These are phyloP conservation scores for Recurvomyces mirabilis DNA, from an alignment of 495 filamentous ascomycete genomes.

Conservation along the genomic window DNA sequence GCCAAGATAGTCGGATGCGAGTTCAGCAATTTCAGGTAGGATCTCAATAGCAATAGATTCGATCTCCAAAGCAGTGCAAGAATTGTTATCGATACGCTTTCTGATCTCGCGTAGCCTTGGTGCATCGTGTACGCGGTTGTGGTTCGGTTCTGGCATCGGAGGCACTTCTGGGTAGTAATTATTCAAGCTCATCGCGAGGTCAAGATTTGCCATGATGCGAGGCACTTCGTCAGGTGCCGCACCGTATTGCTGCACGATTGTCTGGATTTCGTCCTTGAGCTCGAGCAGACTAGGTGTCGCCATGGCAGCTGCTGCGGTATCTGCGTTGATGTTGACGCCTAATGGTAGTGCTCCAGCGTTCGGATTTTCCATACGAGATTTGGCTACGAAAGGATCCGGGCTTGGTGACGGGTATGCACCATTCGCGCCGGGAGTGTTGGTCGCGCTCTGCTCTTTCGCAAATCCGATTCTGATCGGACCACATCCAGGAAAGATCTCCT, in stretches of 20 bases:
- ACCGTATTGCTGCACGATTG: constrained; percentile 82
- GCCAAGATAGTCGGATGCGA: constrained; percentile 88
- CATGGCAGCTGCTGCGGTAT: constrained; percentile 36
- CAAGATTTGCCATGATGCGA: constrained; percentile 62
- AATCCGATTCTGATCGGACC: constrained; percentile 93
- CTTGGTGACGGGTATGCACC: constrained; percentile 83
- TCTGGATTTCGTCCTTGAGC: constrained; percentile 67
- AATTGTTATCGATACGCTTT: constrained; percentile 92
- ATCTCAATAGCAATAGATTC: constrained; percentile 84
- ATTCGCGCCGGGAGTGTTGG: constrained; percentile 75
- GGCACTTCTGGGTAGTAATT: constrained; percentile 73
- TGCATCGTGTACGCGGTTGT: constrained; percentile 85
- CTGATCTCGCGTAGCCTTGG: constrained; percentile 92
- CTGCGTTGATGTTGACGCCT: constrained; percentile 32
- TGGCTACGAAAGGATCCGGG: constrained; percentile 59
- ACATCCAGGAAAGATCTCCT: constrained; percentile 95
- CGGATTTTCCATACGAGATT: constrained; percentile 27
- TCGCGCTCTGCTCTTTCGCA: constrained; percentile 85
- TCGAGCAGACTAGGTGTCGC: constrained; percentile 57
- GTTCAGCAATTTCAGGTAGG: constrained; percentile 91
- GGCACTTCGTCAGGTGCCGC: constrained; percentile 68
- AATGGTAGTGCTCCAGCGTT: constrained; percentile 32
- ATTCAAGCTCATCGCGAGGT: constrained; percentile 62
- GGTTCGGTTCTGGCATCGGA: constrained; percentile 76
- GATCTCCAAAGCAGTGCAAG: constrained; percentile 72